Evolutionary conservation across 495 filamentous ascomycete species (phyloP).

Genomic region (Penicillium robsamsonii): DNA sequence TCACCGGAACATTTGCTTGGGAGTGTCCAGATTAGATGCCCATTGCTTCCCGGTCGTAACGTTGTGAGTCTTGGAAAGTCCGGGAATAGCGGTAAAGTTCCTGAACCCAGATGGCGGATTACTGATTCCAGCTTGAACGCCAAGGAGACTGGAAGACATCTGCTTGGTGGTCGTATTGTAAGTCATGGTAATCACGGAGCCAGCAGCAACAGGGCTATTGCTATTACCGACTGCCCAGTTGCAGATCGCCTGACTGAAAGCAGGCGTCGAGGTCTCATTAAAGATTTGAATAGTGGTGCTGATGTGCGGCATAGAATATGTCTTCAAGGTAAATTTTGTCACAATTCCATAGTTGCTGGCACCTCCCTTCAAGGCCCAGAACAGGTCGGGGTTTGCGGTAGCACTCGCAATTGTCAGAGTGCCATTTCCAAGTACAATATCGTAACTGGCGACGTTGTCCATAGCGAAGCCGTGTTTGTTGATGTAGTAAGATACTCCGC

Average conservation of each 20-base stretch:
- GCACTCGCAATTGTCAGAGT: conserved; percentile 25
- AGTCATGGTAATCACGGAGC: conserved; percentile 19
- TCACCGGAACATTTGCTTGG: conserved; percentile 31
- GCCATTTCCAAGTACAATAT: conserved; percentile 34
- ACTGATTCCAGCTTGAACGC: conserved; percentile 29
- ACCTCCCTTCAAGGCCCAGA: conserved; percentile 40
- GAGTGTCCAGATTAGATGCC: conserved; percentile 21
- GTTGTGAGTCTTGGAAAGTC: conserved; percentile 18
- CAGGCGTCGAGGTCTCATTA: conserved; percentile 23
- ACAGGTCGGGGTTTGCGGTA: conserved; percentile 30
- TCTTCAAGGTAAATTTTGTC: conserved; percentile 35
- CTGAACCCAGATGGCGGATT: conserved; percentile 18
- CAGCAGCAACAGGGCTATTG: conserved; percentile 23
- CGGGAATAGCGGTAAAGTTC: no score
- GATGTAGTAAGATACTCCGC: conserved; percentile 42
- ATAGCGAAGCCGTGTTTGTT: conserved; percentile 44
- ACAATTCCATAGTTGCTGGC: conserved; percentile 44
- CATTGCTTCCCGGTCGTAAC: conserved; percentile 23
- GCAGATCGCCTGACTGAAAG: conserved; percentile 20
- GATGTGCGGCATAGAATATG: no score
- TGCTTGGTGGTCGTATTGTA: conserved; percentile 24
- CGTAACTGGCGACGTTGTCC: conserved; percentile 34
- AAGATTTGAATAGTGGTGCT: conserved; percentile 35
- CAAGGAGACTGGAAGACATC: conserved; percentile 17
- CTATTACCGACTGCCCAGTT: conserved; percentile 18